Conservation (phyloP, 2,329 filamentous ascomycete species). For the Rutstroemia sydowiana region DNA sequence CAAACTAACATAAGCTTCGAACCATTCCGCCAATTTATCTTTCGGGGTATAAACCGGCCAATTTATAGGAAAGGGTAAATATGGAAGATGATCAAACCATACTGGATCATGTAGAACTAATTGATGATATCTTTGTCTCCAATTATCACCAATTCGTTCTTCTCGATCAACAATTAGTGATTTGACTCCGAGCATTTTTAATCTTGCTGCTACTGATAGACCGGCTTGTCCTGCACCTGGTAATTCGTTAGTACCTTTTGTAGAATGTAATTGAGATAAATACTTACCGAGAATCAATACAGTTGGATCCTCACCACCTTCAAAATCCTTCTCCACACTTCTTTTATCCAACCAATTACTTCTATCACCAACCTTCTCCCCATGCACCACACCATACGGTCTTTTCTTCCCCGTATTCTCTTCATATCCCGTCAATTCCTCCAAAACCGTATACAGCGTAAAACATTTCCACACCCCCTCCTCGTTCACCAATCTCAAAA, state of each 20-base stretch:
- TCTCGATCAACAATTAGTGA: conserved; percentile 52
- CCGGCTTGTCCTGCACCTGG: conserved; percentile 54
- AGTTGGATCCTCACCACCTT: conserved; percentile 34
- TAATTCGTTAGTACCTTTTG: conserved; percentile 40
- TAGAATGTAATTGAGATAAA: not conserved
- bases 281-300: conserved; percentile 54
- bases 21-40: conserved; percentile 63
- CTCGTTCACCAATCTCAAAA: conserved; percentile 42
- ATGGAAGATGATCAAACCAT: conserved; percentile 52
- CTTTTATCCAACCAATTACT: conserved; percentile 56
- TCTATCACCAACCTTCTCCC: conserved; percentile 37
- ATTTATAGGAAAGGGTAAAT: conserved; percentile 52
- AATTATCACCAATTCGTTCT: conserved; percentile 54
- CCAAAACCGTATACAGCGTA: conserved; percentile 54
- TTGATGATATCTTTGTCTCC: conserved; percentile 55
- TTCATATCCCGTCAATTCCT: conserved; percentile 46
- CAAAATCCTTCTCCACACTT: conserved; percentile 39
- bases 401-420: conserved; percentile 42
- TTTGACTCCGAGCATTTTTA: conserved; percentile 51
- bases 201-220: conserved; percentile 47
- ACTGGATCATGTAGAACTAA: conserved; percentile 64
- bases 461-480: conserved; percentile 51
- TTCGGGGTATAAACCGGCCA: conserved; percentile 68
- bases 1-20: conserved; percentile 55
- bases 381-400: conserved; percentile 49